Percentiles rank a stretch among this genome's conserved stretches.
These are phyloP conservation scores for Boeremia exigua DNA, from an alignment of 2,329 filamentous ascomycete species.

Conservation along the genomic window DNA sequence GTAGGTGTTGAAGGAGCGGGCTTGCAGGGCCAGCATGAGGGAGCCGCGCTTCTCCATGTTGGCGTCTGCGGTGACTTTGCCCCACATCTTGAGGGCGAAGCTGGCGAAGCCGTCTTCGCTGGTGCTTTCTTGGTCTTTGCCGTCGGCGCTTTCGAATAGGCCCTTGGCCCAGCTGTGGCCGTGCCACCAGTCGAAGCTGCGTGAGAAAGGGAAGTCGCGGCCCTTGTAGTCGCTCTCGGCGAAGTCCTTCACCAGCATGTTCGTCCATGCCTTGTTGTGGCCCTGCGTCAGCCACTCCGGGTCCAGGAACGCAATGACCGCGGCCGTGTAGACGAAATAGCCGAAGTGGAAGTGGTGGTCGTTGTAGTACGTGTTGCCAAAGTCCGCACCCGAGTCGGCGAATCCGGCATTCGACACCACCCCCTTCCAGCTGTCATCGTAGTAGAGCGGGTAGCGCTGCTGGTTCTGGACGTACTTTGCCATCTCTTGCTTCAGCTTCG, in stretches of 20 bases:
- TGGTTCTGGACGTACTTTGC: slow-evolving; percentile 54
- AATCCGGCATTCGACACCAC: slow-evolving; percentile 80
- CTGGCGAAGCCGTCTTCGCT: slow-evolving; percentile 89
- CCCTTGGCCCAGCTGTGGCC: slow-evolving; percentile 94
- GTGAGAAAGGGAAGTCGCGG: slow-evolving; percentile 73
- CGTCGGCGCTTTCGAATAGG: slow-evolving; percentile 71
- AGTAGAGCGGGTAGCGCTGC: slow-evolving; percentile 59
- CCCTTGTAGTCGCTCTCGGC: slow-evolving; percentile 78
- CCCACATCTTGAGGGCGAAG: slow-evolving; percentile 96
- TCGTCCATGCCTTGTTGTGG: slow-evolving; percentile 78
- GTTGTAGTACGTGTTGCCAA: slow-evolving; percentile 83
- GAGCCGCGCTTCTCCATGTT: slow-evolving; percentile 82
- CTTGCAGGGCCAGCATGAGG: slow-evolving; percentile 80
- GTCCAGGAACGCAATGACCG: slow-evolving; percentile 81
- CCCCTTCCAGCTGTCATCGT: slow-evolving; percentile 74
- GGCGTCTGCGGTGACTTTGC: slow-evolving; percentile 73
- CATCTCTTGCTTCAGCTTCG: slow-evolving; percentile 56
- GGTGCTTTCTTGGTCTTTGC: slow-evolving; percentile 85
- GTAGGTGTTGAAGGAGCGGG: slow-evolving; percentile 76
- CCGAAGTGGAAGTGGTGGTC: slow-evolving; percentile 72
- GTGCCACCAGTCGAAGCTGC: slow-evolving; percentile 91
- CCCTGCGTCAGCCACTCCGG: slow-evolving; percentile 68
- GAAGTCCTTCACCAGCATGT: slow-evolving; percentile 81
- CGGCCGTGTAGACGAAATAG: slow-evolving; percentile 87
- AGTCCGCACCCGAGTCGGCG: slow-evolving; percentile 75